Conservation (phyloP, 208 protist species). For the Acanthamoeba triangularis region DNA sequence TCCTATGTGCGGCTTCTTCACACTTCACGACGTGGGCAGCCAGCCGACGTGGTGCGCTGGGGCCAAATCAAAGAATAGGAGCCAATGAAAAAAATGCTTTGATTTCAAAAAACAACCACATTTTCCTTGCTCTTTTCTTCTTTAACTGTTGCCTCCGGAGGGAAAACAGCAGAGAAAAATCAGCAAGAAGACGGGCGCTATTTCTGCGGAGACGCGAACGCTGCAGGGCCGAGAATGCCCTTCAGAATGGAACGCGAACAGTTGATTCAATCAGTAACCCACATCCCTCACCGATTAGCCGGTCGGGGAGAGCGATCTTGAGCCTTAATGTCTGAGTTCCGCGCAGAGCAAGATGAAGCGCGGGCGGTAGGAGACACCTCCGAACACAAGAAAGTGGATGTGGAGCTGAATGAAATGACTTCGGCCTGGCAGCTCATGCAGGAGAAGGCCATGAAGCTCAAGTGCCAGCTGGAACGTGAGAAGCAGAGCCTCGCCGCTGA, state of each 20-base stretch:
- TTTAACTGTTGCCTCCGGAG: background rate
- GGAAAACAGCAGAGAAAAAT: background rate
- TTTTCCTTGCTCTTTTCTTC: background rate
- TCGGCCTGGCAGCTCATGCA: conserved; percentile 35
- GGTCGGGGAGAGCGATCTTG: too few relatives aligned
- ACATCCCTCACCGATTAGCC: too few relatives aligned
- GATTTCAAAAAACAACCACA: background rate
- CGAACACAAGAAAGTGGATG: background rate
- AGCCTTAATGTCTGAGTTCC: too few relatives aligned
- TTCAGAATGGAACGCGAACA: background rate
- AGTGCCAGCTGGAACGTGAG: conserved; percentile 29
- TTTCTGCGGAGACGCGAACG: background rate
- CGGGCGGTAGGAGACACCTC: background rate
- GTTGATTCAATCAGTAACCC: too few relatives aligned
- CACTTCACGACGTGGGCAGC: background rate
- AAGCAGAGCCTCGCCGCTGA: background rate
- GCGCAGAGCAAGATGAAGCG: background rate
- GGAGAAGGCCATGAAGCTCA: conserved; percentile 13
- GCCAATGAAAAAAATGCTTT: background rate
- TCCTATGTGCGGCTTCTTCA: background rate
- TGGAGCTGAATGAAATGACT: conserved; percentile 13
- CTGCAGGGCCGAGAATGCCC: background rate
- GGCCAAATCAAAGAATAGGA: background rate
- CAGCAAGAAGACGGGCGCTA: background rate
- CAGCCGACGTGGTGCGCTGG: background rate